Evolutionary conservation across 2,329 filamentous ascomycete genomes (phyloP).

Genomic region (Stagonosporopsis rhizophila): DNA sequence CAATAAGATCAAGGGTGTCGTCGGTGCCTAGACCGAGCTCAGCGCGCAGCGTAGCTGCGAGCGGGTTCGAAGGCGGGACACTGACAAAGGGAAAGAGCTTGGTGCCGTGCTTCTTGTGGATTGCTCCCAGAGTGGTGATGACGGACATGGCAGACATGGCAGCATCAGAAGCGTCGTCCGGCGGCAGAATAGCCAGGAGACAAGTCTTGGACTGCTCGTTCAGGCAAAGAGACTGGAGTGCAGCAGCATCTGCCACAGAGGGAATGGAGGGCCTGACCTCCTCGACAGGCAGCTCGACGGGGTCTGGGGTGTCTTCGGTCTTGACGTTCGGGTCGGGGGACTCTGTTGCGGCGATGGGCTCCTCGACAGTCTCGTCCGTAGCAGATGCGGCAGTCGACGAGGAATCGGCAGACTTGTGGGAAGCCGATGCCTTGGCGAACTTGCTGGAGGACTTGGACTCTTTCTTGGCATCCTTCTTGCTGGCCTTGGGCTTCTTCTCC

Average conservation of each 20-base stretch:
- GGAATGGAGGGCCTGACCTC: slow-evolving; percentile 66
- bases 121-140: slow-evolving; percentile 70
- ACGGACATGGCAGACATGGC: slow-evolving; percentile 41
- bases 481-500: slow-evolving; percentile 52
- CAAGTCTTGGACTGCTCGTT: slow-evolving; percentile 80
- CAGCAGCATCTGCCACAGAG: slow-evolving; percentile 67
- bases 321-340: slow-evolving; percentile 60
- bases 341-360: slow-evolving; percentile 59
- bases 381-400: slow-evolving; percentile 56
- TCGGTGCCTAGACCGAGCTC: slow-evolving; percentile 66
- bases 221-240: slow-evolving; percentile 75
- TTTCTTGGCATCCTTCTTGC: slow-evolving; percentile 54
- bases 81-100: slow-evolving; percentile 85
- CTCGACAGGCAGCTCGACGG: slow-evolving; percentile 61
- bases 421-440: slow-evolving; percentile 59
- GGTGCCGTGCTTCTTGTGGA: slow-evolving; percentile 77
- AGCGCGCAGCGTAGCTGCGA: slow-evolving; percentile 62
- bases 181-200: slow-evolving; percentile 66
- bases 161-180: slow-evolving; percentile 57
- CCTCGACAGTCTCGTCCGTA: slow-evolving; percentile 59
- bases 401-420: slow-evolving; percentile 59
- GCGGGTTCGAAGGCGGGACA: slow-evolving; percentile 69
- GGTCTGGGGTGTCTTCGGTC: slow-evolving; percentile 54
- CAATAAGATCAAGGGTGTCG: slow-evolving; percentile 73
- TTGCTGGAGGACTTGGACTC: slow-evolving; percentile 56